phyloP scores from a whole-genome alignment of 176 grass and related monocot species.

The Musa troglodytarum region DNA sequence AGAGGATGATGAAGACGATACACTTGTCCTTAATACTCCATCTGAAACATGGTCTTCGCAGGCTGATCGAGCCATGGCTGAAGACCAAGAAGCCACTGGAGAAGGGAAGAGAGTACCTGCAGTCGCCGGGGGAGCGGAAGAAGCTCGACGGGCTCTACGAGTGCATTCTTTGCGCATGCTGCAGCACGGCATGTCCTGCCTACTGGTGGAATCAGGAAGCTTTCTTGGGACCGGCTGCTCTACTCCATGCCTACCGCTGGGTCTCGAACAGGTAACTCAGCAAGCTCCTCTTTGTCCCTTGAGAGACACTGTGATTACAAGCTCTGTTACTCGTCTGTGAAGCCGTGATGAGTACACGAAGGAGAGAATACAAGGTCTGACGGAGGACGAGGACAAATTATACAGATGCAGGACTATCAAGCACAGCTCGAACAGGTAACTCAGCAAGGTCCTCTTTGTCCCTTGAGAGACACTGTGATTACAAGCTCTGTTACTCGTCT shows the following conservation, averaged over 20 bases:
- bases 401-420: conserved; percentile 65
- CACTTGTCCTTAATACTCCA: not conserved
- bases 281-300: no score
- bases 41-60: not conserved
- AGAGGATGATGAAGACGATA: no score
- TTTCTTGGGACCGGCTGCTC: conserved; percentile 47
- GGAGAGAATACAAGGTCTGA: conserved; percentile 50
- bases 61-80: conserved; percentile 51
- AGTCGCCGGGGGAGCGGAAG: conserved; percentile 43
- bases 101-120: conserved; percentile 29
- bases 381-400: conserved; percentile 52
- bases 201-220: conserved; percentile 85
- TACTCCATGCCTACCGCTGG: conserved; percentile 62
- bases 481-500: no score
- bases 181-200: conserved; percentile 58
- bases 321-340: not conserved
- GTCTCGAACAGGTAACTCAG: conserved; percentile 29
- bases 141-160: conserved; percentile 69
- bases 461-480: no score
- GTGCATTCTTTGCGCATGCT: conserved; percentile 76
- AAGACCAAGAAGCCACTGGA: conserved; percentile 27
- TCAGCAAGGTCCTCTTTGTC: no score
- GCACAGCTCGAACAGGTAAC: conserved; percentile 32
- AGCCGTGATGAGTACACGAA: conserved; percentile 45
- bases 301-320: no score